Evolutionary conservation across 495 filamentous ascomycete species (phyloP).

Genomic region (Penicillium cinerascens): DNA sequence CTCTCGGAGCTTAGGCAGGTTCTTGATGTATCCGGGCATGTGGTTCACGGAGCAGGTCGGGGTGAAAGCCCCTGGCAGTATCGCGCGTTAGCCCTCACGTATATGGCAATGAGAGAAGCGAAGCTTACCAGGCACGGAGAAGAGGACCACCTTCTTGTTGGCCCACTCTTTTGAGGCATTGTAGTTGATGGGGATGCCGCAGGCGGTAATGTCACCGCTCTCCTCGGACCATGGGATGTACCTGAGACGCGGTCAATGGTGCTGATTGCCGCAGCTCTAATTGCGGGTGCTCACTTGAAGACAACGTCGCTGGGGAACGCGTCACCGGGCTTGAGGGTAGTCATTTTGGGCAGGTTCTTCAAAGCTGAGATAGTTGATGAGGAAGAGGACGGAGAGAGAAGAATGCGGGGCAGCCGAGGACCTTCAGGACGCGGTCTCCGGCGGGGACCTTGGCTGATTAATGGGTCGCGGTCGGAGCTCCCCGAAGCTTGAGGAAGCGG

Average conservation of each 20-base stretch:
- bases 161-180: conserved; percentile 81
- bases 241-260: conserved; percentile 30
- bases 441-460: not conserved
- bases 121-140: conserved; percentile 71
- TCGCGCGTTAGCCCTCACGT: not conserved
- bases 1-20: conserved; percentile 63
- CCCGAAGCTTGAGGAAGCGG: not conserved
- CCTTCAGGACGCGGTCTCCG: not conserved
- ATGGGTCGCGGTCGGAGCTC: not conserved
- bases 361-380: not conserved
- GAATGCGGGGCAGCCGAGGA: not conserved
- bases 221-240: conserved; percentile 70
- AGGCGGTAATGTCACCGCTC: conserved; percentile 60
- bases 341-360: conserved; percentile 33
- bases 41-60: conserved; percentile 85
- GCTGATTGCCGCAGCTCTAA: not conserved
- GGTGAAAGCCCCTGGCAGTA: conserved; percentile 73
- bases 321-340: conserved; percentile 72
- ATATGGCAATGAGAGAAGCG: not conserved
- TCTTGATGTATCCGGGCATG: conserved; percentile 77
- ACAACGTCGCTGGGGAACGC: conserved; percentile 72
- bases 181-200: conserved; percentile 73
- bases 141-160: conserved; percentile 84
- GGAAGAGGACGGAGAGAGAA: not conserved
- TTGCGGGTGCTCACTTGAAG: conserved; percentile 55